Evolutionary conservation across 306 rosid genomes (phyloP).

Genomic region (Morella rubra): DNA sequence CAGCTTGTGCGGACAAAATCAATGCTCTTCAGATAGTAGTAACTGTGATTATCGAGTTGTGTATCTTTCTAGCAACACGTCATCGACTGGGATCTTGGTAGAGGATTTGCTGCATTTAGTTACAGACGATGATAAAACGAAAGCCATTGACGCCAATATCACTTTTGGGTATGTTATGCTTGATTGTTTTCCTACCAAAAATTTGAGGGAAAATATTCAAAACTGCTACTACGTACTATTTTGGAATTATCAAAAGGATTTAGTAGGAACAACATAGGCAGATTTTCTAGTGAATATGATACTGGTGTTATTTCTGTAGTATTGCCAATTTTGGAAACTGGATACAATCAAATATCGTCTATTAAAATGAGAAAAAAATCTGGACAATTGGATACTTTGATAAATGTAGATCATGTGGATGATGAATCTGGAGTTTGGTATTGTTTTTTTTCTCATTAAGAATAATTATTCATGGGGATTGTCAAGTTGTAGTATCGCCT

Average conservation of each 20-base stretch:
- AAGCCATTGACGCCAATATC: constrained; percentile 36
- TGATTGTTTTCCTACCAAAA: background rate
- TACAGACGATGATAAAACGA: constrained; percentile 46
- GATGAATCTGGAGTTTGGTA: background rate
- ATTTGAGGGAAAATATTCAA: background rate
- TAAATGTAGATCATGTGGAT: background rate
- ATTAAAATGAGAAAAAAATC: background rate
- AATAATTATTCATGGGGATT: background rate
- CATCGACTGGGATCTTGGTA: constrained; percentile 70
- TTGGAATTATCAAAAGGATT: background rate
- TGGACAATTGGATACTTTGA: background rate
- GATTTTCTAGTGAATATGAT: background rate
- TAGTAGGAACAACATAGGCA: background rate
- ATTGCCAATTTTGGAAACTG: background rate
- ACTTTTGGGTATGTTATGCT: constrained; percentile 73
- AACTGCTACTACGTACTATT: background rate
- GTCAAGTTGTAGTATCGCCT: background rate
- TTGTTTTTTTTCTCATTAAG: background rate
- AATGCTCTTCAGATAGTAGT: constrained; percentile 52
- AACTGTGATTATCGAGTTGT: constrained; percentile 51
- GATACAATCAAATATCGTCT: background rate
- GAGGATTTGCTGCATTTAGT: constrained; percentile 75
- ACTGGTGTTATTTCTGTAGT: background rate
- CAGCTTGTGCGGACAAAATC: constrained; percentile 48
- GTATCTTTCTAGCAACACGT: constrained; percentile 62